Evolutionary conservation across 2,329 filamentous ascomycete species (phyloP), one percentile per base, ranked within the genome.

Genomic region (Cercospora sp.): DNA sequence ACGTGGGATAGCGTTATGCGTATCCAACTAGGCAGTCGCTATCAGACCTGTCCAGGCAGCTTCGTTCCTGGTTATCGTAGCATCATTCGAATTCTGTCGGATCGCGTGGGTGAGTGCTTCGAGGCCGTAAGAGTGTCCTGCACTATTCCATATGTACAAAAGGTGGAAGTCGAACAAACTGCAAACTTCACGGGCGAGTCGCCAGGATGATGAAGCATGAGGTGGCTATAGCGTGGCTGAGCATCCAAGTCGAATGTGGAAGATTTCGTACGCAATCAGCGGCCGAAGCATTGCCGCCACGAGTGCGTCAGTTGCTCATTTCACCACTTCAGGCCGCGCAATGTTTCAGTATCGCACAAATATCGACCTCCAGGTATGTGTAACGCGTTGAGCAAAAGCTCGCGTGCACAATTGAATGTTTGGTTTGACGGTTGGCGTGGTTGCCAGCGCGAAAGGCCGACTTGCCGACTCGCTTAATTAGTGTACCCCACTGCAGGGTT

Each of bases 181-280:
- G 62, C 62, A 51, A 45, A 64, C 51, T 16, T 64, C 48, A 51
- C 48, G 5, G 42, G 42, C 57, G 53, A 65, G 60, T 30, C 51
- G 62, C 58, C 42, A 58, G 62, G 66, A 65, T 68, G 57, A 61
- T 59, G 66, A 57, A 64, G 66, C 42, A 39, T 42, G 61, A 61
- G 63, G 63, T 60, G 62, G 66, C 57, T 61, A 61, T 60, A 51
- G 51, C n/a, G 66, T 67, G 66, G 66, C 66, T 64, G 66, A 67
- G 66, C 36, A 42, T 42, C 16, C 57, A 33, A 30, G 58, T 63
- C 65, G 60, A 31, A 39, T 53, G 48, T 28, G 31, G 51, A 13
- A 20, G 28, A 13, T n/a, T 59, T 59, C 55, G 55, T 36, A 36
- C 28, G 28, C 26, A 26, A 36, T 31, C 55, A 20, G 55, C 55